Evolutionary conservation across 768 basidiomycete genomes (phyloP), one percentile per base, ranked within the genome.

Genomic region (Naganishia antarctica): DNA sequence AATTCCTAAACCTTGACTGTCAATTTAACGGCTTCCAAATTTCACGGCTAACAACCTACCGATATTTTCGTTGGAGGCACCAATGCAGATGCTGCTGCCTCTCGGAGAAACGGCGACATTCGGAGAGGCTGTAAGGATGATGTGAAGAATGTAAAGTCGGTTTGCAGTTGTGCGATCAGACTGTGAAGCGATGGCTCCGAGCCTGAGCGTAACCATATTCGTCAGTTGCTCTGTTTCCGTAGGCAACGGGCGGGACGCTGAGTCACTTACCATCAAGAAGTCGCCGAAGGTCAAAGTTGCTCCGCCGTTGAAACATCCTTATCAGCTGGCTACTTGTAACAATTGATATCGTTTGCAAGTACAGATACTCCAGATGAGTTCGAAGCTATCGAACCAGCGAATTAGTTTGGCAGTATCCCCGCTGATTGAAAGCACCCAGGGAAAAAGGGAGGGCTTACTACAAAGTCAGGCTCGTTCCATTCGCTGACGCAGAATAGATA

Each of bases 401-500:
- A n/a, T n/a, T n/a, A n/a, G n/a, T n/a, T n/a, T n/a, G n/a, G n/a
- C n/a, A n/a, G n/a, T n/a, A n/a, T n/a, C n/a, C n/a, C n/a, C n/a
- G n/a, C n/a, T n/a, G n/a, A n/a, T n/a, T n/a, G n/a, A n/a, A 0
- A 31, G 12, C 23, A 21, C 47, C 32, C 15, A 23, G 15, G 43
- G n/a, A n/a, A 44, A 25, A 32, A 6, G 8, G 43, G 13, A n/a
- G 21, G 8, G 69, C 90, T 79, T 79, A 97, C 93, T 68, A 97
- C 87, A 66, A 88, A 90, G 78, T 97, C 96, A 0, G 96, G 94
- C 78, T 98, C 96, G 13, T 89, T 89, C 90, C 90, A 94, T 12
- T 87, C 85, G 23, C 91, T 92, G 13, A 86, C 86, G 67, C 89
- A 93, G 29, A 87, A 91, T 71, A 93, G 90, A 78, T 97, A 98